Percentiles rank a stretch among this genome's conserved stretches.
Evolutionary conservation across 331 rosid genomes (phyloP).

Genomic region (Saraca asoca): DNA sequence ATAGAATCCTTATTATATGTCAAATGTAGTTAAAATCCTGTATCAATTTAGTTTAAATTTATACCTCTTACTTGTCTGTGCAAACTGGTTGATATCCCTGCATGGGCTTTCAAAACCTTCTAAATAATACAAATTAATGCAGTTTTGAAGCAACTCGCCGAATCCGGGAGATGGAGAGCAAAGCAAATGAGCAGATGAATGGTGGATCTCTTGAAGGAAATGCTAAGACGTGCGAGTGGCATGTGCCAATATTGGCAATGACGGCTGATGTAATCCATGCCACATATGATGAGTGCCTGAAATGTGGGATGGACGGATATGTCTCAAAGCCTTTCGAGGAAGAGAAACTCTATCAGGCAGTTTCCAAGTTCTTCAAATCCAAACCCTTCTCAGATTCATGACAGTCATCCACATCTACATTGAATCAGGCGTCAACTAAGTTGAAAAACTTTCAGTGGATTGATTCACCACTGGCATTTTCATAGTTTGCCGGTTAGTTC

Average conservation of each 20-base stretch:
- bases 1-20: neutral
- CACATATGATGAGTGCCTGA: conserved; percentile 75
- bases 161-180: conserved; percentile 74
- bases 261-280: conserved; percentile 98
- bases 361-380: conserved; percentile 72
- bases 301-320: conserved; percentile 97
- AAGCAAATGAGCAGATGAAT: conserved; percentile 54
- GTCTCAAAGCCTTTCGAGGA: conserved; percentile 99
- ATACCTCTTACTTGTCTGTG: neutral
- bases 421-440: conserved; percentile 3
- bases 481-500: conserved; percentile 30
- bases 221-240: conserved; percentile 51
- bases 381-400: conserved; percentile 41
- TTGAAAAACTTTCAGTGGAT: conserved; percentile 3
- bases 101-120: neutral
- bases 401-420: conserved; percentile 12
- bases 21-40: neutral
- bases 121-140: conserved; percentile 28
- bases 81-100: neutral
- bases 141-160: conserved; percentile 85
- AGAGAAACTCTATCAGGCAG: conserved; percentile 91
- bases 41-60: neutral
- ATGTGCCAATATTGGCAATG: conserved; percentile 88
- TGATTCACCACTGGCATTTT: conserved; percentile 45
- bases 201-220: conserved; percentile 45